phyloP scores from a whole-genome alignment of 305 asterid genomes.

The Solanum hybrid region DNA sequence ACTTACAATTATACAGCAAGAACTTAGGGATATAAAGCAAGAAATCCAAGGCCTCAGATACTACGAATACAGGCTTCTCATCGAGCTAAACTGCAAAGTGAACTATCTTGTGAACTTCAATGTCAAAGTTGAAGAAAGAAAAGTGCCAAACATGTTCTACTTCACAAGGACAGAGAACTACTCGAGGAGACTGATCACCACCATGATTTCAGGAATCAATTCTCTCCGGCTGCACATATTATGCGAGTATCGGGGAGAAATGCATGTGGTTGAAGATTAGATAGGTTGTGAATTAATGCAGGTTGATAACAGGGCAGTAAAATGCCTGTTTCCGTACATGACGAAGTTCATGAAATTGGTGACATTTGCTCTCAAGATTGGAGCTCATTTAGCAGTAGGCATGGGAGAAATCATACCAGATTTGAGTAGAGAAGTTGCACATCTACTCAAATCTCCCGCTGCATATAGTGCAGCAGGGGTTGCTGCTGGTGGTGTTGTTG shows the following conservation, averaged over 20 bases:
- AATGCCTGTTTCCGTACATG: slow-evolving; percentile 61
- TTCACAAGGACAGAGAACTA: slow-evolving; percentile 62
- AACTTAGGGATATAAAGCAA: slow-evolving; percentile 72
- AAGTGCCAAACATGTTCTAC: slow-evolving; percentile 79
- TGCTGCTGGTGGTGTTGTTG: slow-evolving; percentile 59
- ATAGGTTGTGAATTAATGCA: slow-evolving; percentile 83
- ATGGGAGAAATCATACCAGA: slow-evolving; percentile 96
- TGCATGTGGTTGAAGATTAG: slow-evolving; percentile 85
- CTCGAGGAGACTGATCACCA: slow-evolving; percentile 73
- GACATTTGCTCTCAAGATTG: slow-evolving; percentile 81
- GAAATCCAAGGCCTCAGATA: slow-evolving; percentile 87
- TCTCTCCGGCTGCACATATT: slow-evolving; percentile 72
- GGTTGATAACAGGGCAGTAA: slow-evolving; percentile 61
- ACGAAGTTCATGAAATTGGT: slow-evolving; percentile 65
- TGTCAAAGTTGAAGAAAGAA: slow-evolving; percentile 63
- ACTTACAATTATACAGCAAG: slow-evolving; percentile 79
- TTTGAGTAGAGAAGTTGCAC: slow-evolving; percentile 71
- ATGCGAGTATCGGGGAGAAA: slow-evolving; percentile 63
- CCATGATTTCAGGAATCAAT: slow-evolving; percentile 60
- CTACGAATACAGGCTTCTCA: slow-evolving; percentile 66
- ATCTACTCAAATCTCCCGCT: slow-evolving; percentile 46
- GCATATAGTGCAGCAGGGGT: slow-evolving; percentile 65
- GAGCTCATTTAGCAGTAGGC: slow-evolving; percentile 88
- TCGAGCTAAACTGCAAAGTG: slow-evolving; percentile 60
- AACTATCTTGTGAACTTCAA: slow-evolving; percentile 70